Base-by-base conservation (phyloP, 768 basidiomycete genomes). In the Coprinopsis sp. region DNA sequence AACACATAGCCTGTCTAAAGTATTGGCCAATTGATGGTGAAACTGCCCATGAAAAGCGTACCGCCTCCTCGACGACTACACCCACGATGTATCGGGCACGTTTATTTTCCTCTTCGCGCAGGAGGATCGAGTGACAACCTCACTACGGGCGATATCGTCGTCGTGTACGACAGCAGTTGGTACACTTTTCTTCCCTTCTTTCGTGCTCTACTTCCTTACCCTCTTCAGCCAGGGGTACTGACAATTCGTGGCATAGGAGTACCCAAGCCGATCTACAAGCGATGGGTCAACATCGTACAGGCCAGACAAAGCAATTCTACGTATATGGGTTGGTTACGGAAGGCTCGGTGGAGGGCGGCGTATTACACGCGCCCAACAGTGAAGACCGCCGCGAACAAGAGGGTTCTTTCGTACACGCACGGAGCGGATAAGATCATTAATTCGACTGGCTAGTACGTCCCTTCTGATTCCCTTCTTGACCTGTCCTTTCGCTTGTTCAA, bases 221-320 rank as follows among this genome's bases (percentile, higher is more conserved):
- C 24, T 27, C 7, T 37, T 22, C 3, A 13, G 11, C 13, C 12
- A 4, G 12, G n/a, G 11, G 1, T 11, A 8, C 5, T 8, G 13
- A 11, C 41, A 34, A 18, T 44, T 18, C 16, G 19, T 6, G 34
- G 5, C 14, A 13, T 54, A 91, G 87, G 92, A 99, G 98, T 64
- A 94, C 96, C 1, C 96, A 99, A 68, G 96, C 95, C 2, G 96
- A 99, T 71, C 67, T 99, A 36, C 96, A 99, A 63, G 96, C 96
- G 4, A 97, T 96, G 95, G 93, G 97, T 60, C 88, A 93, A 0
- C 93, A 95, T 69, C 88, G 92, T 47, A 95, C 94, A 51, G 93
- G 93, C 3, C 93, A 97, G 68, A 95, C 90, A 36, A 97, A 95
- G 67, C 93, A 97, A 64, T 96, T n/a, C 16, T 94, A 92, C 57